Conservation (phyloP, 2,329 filamentous ascomycete genomes). For the Aureobasidium vineae region DNA sequence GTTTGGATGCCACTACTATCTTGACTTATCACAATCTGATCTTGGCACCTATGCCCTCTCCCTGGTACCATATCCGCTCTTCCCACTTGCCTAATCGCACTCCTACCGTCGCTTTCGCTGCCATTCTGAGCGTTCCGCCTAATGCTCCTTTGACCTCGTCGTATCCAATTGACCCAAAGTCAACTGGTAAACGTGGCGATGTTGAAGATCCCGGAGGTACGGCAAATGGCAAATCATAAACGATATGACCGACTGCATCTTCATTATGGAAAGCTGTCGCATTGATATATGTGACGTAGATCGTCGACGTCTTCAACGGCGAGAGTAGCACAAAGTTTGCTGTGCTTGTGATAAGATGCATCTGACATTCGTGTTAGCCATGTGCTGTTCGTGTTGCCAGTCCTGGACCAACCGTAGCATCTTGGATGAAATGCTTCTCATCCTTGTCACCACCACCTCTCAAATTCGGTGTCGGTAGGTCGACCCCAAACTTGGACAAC, state of each 20-base stretch:
- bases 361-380: conserved; percentile 33
- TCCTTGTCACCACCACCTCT: conserved; percentile 43
- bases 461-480: conserved; percentile 68
- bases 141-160: conserved; percentile 76
- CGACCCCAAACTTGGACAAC: conserved; percentile 68
- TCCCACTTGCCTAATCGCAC: conserved; percentile 73
- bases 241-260: conserved; percentile 72
- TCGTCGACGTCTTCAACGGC: conserved; percentile 67
- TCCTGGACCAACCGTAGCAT: conserved; percentile 59
- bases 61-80: conserved; percentile 61
- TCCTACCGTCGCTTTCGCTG: conserved; percentile 72
- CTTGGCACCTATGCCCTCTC: conserved; percentile 48
- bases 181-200: conserved; percentile 76
- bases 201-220: conserved; percentile 65
- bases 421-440: conserved; percentile 71
- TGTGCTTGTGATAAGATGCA: conserved; percentile 83
- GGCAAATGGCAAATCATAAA: conserved; percentile 70
- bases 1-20: neutral
- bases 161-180: conserved; percentile 73
- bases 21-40: conserved; percentile 42
- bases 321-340: conserved; percentile 81
- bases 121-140: conserved; percentile 74
- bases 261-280: conserved; percentile 80
- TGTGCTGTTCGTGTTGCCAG: neutral
- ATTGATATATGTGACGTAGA: conserved; percentile 76